Base-by-base conservation (phyloP, 2,329 filamentous ascomycete genomes). In the Chrysosphaeria jannelii region DNA sequence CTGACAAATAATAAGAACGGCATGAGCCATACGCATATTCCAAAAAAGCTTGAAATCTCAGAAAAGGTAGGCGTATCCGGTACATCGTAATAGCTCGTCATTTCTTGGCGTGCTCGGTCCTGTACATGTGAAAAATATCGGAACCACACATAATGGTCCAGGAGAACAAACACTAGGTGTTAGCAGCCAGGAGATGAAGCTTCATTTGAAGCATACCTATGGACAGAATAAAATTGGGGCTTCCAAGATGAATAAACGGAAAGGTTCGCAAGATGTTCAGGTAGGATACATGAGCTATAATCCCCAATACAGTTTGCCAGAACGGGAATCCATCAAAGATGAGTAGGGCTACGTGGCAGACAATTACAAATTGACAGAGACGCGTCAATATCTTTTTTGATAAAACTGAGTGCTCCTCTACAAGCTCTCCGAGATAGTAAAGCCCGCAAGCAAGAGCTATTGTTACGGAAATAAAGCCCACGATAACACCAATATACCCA, bases 71-170 rank as follows among this genome's bases (percentile, higher is more conserved):
- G 85, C 21, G 76, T 40, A 24, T 62, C 45, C 26, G 51, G 47
- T 27, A 53, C 49, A 31, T 74, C 61, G 39, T 70, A 67, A 39
- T 59, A 54, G 25, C 61, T 57, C 4, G 54, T 50, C 42, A 49
- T 42, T 35, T 57, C 51, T 26, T 54, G 45, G 43, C 66, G 62
- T 3, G 62, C 50, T 25, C 44, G 45, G 22, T 56, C 43, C 31
- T 67, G 57, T 26, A 56, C 51, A 26, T 53, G 46, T 28, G 71
- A 81, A 44, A 97, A 97, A 46, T 93, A 68, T 27, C 61, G 62
- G 53, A 97, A 93, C 81, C 85, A 97, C 23, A 89, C 52, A 46
- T 76, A 91, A 43, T 97, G 85, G 44, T 97, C 90, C 17, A 70
- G 36, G 2, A 90, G 52, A 8, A 97, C 85, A 16, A 93, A 57